Base-by-base conservation (phyloP, 2,329 filamentous ascomycete species). In the Graphiopsis chlorocephala region DNA sequence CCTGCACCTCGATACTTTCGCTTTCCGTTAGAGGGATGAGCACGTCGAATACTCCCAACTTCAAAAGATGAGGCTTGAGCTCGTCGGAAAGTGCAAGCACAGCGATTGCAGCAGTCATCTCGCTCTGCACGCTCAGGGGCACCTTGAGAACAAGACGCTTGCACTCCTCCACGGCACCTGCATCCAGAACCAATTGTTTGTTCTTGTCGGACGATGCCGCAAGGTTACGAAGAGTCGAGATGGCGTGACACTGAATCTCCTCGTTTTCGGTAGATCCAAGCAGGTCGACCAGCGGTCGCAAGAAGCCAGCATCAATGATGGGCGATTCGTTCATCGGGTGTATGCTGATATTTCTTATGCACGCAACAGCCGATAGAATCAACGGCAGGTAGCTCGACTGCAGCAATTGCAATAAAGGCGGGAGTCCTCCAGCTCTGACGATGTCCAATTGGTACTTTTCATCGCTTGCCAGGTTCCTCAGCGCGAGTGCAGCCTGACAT, bases 101-200 rank as follows among this genome's bases (percentile, higher is more conserved):
- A 42, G 95, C 95, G 78, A 99, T 97, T 1, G 95, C 95, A n/a
- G 95, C 95, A 4, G 95, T 99, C 95, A 99, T 99, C 78, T 99
- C 95, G 1, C 93, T 97, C 77, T 99, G 95, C 2, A 99, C 95
- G 45, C 91, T 94, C 57, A 98, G 85, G 0, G 95, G 93, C 2
- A 98, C 95, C 64, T 96, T 90, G 20, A 99, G 83, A 26, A 99
- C 93, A 61, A 99, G 84, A 75, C 98, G 92, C 80, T 97, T 98
- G 87, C 95, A 99, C 78, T 98, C 98, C 76, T 98, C 93, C 45
- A 99, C 95, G 1, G 95, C 95, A 26, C 95, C 95, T 35, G 95
- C 95, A 78, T 98, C 93, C 57, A 99, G 82, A 1, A 99, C 95
- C n/a, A 99, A 85, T 65, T 96, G 91, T 81, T 99, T 99, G 85